These are phyloP conservation scores for Plasmodium coatneyi DNA, from an alignment of 169 alveolate genomes.

Conservation along the genomic window DNA sequence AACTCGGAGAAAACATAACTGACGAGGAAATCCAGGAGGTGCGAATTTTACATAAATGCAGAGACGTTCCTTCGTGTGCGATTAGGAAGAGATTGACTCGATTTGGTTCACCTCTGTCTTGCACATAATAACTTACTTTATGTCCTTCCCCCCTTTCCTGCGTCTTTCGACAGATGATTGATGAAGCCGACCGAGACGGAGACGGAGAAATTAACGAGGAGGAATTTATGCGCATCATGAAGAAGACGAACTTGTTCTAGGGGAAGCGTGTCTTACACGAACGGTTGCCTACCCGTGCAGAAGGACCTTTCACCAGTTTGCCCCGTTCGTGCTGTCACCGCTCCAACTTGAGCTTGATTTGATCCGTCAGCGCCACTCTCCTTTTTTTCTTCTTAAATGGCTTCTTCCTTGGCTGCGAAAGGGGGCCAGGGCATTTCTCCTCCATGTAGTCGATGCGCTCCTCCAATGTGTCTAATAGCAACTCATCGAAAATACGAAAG, in stretches of 20 bases:
- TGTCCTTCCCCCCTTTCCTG: not conserved
- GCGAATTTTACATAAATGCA: not conserved
- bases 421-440: conserved; percentile 8
- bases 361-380: conserved; percentile 35
- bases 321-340: not conserved
- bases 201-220: conserved; percentile 98
- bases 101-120: not conserved
- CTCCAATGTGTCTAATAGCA: conserved; percentile 25
- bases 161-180: conserved; percentile 93
- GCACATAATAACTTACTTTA: not conserved
- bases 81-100: not conserved
- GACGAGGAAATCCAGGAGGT: conserved; percentile 97
- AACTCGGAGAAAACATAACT: conserved; percentile 97
- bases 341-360: conserved; percentile 4
- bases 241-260: conserved; percentile 95
- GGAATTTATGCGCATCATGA: conserved; percentile 98
- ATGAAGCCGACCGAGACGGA: conserved; percentile 98
- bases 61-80: not conserved
- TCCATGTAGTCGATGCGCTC: conserved; percentile 33
- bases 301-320: too few relatives aligned
- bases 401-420: conserved; percentile 61
- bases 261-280: not conserved
- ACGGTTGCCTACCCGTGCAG: too few relatives aligned
- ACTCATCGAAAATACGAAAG: conserved; percentile 34
- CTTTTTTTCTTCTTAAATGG: conserved; percentile 59